phyloP scores from a whole-genome alignment of 768 basidiomycete species.

The Hypholoma sublateritium region DNA sequence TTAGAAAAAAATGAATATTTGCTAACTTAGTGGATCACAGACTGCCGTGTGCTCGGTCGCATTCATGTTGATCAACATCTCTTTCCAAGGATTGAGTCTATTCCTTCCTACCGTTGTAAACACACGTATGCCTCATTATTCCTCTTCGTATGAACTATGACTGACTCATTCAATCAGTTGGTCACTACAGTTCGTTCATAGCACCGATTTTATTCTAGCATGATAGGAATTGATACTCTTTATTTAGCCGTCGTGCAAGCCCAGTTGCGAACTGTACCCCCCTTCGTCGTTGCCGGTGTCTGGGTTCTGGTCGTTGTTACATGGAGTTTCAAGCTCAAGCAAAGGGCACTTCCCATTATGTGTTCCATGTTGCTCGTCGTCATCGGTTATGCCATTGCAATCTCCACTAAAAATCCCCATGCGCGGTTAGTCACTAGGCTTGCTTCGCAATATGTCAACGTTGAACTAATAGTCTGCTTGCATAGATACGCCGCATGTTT shows the following conservation, averaged over 20 bases:
- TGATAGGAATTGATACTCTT: background rate
- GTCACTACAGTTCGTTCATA: slow-evolving; percentile 33
- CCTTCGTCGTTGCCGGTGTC: slow-evolving; percentile 40
- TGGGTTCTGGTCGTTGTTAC: slow-evolving; percentile 38
- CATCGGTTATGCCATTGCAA: slow-evolving; percentile 43
- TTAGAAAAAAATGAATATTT: slow-evolving; percentile 1
- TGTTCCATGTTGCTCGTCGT: slow-evolving; percentile 36
- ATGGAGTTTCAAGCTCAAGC: slow-evolving; percentile 34
- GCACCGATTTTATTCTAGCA: background rate
- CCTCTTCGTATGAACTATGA: background rate
- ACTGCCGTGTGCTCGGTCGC: slow-evolving; percentile 29
- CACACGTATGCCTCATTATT: slow-evolving; percentile 31
- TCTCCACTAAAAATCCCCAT: slow-evolving; percentile 39
- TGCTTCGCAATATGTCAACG: background rate
- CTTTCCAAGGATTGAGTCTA: slow-evolving; percentile 43
- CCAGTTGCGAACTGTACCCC: slow-evolving; percentile 50
- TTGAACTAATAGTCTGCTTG: too few relatives aligned
- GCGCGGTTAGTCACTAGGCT: slow-evolving; percentile 22
- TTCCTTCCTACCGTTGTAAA: slow-evolving; percentile 48
- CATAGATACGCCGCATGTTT: slow-evolving; percentile 48
- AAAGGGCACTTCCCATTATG: slow-evolving; percentile 35
- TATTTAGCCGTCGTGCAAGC: slow-evolving; percentile 40
- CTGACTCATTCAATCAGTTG: slow-evolving; percentile 8
- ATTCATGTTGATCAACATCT: slow-evolving; percentile 38
- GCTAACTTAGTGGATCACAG: slow-evolving; percentile 13